Evolutionary conservation across 345 rosid genomes (phyloP).

Genomic region (Brassica carinata): DNA sequence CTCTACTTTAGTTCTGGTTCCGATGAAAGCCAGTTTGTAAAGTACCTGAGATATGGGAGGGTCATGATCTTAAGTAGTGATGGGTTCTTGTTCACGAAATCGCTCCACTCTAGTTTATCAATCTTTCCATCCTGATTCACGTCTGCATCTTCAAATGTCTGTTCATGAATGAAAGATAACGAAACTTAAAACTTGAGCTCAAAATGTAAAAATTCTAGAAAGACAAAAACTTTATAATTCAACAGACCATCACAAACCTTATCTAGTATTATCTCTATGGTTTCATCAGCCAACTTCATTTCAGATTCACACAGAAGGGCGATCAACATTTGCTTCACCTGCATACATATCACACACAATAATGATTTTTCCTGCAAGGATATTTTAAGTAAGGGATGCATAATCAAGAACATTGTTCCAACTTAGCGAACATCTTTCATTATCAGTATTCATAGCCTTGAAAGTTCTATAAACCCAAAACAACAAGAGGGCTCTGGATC

Average conservation of each 20-base stretch:
- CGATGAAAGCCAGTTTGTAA: background rate
- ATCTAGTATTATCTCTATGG: conserved; percentile 90
- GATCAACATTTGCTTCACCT: conserved; percentile 98
- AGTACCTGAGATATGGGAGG: conserved; percentile 86
- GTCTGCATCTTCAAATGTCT: conserved; percentile 95
- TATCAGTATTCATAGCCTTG: background rate
- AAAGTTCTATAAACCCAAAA: background rate
- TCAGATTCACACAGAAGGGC: conserved; percentile 98
- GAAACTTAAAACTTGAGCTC: too few species aligned
- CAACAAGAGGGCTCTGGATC: background rate
- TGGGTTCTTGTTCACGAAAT: conserved; percentile 82
- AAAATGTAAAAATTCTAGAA: too few species aligned
- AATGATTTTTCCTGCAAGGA: background rate
- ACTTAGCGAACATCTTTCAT: background rate
- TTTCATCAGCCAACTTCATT: conserved; percentile 96
- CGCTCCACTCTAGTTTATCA: conserved; percentile 80
- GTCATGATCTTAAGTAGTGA: conserved; percentile 92
- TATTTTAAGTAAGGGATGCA: background rate
- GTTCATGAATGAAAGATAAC: conserved; percentile 23
- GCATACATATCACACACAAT: conserved; percentile 31
- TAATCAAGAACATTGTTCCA: background rate
- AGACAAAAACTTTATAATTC: background rate
- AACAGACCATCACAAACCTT: conserved; percentile 56
- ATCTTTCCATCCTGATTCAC: conserved; percentile 84
- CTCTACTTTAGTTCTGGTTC: background rate